Evolutionary conservation across 2,329 filamentous ascomycete genomes (phyloP), one percentile per base, ranked within the genome.

Genomic region (Phialophora tarda): DNA sequence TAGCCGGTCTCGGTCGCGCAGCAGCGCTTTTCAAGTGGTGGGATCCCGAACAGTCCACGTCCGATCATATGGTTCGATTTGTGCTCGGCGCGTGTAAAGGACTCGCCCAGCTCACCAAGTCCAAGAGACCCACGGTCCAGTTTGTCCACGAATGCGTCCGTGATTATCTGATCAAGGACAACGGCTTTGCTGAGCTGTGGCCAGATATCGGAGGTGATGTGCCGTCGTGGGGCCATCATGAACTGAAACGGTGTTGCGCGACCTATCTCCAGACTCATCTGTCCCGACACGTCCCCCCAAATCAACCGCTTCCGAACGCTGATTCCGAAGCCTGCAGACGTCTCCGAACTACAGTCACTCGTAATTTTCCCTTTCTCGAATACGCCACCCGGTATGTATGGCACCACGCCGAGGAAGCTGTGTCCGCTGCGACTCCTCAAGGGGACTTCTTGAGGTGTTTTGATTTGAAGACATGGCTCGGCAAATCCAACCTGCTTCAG

Each of bases 71-170:
- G 56, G 56, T 70, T 0, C 72, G 64, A 1, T 81, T 76, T 28
- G 74, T 86, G 0, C 71, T 80, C 0, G 75, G 73, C 38, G 79
- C 74, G 0, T 87, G 84, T 0, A 86, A 86, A 69, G 84, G 85
- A 0, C 75, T 86, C 8, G 80, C 79, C 0, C 66, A 69, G 51
- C 50, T 67, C 4, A 72, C 69, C 14, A 69, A 55, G 57, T 71
- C 73, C 0, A 70, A 74, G 12, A 1, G 26, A 0, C 69, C 72
- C 0, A 80, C 69, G 0, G 80, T 85, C 0, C 84, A 86, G 64
- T 86, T 78, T 59, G 79, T 79, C 60, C 77, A 80, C 63, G 78
- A 79, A 66, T 77, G 76, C 12, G 73, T 82, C 68, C 71, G 76
- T 62, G 79, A 82, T 44, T 81, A 79, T 61, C 71, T 82, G 23